Conservation (phyloP, 306 rosid genomes). For the Quercus parvula region DNA sequence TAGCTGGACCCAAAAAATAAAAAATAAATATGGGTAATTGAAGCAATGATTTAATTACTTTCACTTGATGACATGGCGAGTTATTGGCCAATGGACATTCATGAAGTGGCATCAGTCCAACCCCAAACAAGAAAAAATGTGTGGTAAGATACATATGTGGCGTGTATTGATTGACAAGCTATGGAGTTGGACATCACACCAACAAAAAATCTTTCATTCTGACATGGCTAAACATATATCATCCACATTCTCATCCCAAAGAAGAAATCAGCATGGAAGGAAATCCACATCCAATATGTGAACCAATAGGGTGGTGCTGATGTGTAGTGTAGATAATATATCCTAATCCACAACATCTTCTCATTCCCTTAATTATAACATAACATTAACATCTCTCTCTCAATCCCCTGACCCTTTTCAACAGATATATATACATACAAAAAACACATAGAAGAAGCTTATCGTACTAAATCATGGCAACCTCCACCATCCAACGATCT, state of each 20-base stretch:
- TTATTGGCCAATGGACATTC: not conserved
- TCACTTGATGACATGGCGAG: no score
- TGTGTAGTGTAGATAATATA: slow-evolving; percentile 34
- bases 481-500: slow-evolving; percentile 76
- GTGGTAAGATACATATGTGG: slow-evolving; percentile 32
- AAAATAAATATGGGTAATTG: no score
- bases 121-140: not conserved
- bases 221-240: slow-evolving; percentile 49
- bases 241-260: not conserved
- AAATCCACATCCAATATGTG: slow-evolving; percentile 46
- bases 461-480: slow-evolving; percentile 49
- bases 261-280: slow-evolving; percentile 46
- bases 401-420: not conserved
- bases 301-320: slow-evolving; percentile 77
- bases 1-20: no score
- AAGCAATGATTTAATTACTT: no score
- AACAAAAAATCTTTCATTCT: slow-evolving; percentile 28
- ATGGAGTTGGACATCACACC: slow-evolving; percentile 9
- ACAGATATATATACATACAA: not conserved
- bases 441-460: slow-evolving; percentile 19
- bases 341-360: slow-evolving; percentile 76
- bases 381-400: slow-evolving; percentile 12
- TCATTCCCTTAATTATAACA: slow-evolving; percentile 16
- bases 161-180: not conserved
- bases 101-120: not conserved